Conservation (phyloP, 1,139 yeast genomes). For the Schwanniomyces etchellsii region DNA sequence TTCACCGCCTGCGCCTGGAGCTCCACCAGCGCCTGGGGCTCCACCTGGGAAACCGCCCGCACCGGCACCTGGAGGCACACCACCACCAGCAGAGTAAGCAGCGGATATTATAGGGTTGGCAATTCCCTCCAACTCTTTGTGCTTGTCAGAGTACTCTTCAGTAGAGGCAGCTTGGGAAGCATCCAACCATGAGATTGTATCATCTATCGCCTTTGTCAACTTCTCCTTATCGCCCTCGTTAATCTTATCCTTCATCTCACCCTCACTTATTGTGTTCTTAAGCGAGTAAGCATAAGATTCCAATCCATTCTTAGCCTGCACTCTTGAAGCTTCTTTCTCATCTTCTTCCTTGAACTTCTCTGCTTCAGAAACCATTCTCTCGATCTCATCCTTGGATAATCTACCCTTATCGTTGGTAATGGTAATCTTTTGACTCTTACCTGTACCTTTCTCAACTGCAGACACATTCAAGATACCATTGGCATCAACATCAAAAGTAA, state of each 20-base stretch:
- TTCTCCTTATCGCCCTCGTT: slow-evolving; percentile 43
- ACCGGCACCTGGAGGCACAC: slow-evolving; percentile 22
- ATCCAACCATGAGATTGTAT: slow-evolving; percentile 76
- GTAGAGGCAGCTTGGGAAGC: slow-evolving; percentile 72
- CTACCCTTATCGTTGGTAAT: slow-evolving; percentile 44
- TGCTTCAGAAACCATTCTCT: slow-evolving; percentile 45
- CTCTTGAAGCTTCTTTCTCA: slow-evolving; percentile 33
- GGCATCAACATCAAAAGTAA: slow-evolving; percentile 87
- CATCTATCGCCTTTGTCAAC: slow-evolving; percentile 70
- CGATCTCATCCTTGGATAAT: slow-evolving; percentile 45
- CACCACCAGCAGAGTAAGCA: slow-evolving; percentile 65
- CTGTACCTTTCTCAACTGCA: slow-evolving; percentile 94
- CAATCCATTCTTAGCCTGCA: slow-evolving; percentile 68
- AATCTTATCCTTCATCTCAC: slow-evolving; percentile 48
- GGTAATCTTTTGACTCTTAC: slow-evolving; percentile 41
- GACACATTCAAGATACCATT: slow-evolving; percentile 92
- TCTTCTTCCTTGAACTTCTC: slow-evolving; percentile 36
- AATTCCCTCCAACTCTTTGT: slow-evolving; percentile 81
- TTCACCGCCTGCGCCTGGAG: slow-evolving; percentile 40
- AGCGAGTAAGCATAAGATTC: slow-evolving; percentile 86
- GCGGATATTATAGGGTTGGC: slow-evolving; percentile 86
- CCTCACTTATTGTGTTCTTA: slow-evolving; percentile 52
- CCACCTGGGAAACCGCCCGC: slow-evolving; percentile 40
- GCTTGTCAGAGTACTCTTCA: slow-evolving; percentile 76
- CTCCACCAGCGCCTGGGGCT: slow-evolving; percentile 28